Conservation (phyloP, 129 eudicot species). For the Artemisia argyi region DNA sequence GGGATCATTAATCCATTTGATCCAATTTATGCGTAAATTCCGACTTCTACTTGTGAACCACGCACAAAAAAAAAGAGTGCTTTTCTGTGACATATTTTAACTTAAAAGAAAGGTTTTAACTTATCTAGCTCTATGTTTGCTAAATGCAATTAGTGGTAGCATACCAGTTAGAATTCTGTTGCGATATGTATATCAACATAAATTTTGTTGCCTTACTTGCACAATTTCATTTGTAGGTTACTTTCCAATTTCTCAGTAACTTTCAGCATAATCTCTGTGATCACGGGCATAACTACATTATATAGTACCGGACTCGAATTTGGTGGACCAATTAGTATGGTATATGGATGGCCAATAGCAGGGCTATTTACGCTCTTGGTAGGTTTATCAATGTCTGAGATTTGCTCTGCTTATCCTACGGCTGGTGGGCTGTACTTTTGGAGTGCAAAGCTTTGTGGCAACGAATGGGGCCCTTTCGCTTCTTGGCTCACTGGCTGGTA, state of each 20-base stretch:
- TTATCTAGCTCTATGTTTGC: too few relatives aligned
- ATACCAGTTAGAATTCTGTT: neutral
- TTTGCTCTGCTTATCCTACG: slow-evolving; percentile 77
- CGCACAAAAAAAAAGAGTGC: too few relatives aligned
- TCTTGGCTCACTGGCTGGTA: slow-evolving; percentile 88
- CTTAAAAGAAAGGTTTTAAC: too few relatives aligned
- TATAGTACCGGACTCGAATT: slow-evolving; percentile 47
- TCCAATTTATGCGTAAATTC: too few relatives aligned
- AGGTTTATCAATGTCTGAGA: slow-evolving; percentile 78
- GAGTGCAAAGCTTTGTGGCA: slow-evolving; percentile 69
- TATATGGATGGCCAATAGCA: slow-evolving; percentile 65
- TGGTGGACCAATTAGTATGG: slow-evolving; percentile 72
- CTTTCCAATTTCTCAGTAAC: slow-evolving; percentile 56
- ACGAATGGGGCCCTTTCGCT: slow-evolving; percentile 61
- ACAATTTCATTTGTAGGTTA: slow-evolving; percentile 35
- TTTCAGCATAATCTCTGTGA: slow-evolving; percentile 59
- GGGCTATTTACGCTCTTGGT: slow-evolving; percentile 48
- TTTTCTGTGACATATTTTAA: too few relatives aligned
- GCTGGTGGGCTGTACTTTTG: slow-evolving; percentile 75
- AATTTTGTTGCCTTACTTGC: neutral
- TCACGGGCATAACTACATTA: slow-evolving; percentile 62
- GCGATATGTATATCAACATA: neutral
- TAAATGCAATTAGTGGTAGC: neutral
- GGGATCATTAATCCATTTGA: too few relatives aligned
- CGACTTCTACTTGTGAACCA: too few relatives aligned